Evolutionary conservation across 805 yeast species (phyloP), one percentile per base, ranked within the genome.

Genomic region (Huiozyma naganishii): DNA sequence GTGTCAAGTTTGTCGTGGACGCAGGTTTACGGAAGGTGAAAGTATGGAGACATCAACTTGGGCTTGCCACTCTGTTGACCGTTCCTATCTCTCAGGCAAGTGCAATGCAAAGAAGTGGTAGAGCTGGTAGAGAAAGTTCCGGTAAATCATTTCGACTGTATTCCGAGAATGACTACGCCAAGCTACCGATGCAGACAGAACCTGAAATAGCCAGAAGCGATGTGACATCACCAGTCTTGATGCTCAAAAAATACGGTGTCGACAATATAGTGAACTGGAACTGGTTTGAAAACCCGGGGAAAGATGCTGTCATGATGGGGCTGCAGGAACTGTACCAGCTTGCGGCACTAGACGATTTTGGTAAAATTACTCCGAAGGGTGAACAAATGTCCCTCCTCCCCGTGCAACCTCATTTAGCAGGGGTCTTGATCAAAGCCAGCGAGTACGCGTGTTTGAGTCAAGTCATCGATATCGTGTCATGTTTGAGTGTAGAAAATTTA

Each of bases 61-160:
- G 97, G 0, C 72, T 92, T 32, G 90, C 95, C n/a, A 84, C 97
- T 0, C 73, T 92, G 55, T 67, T 92, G 41, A 89, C 96, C 0
- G 87, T 92, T 0, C 92, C 98, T 1, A 80, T 92, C 23, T 88
- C 97, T 0, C 86, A 83, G 55, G 95, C 97, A 0, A 83, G 95
- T 35, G 98, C 97, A 0, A 76, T 84, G 32, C 99, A 92, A 67
- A 71, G 99, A 64, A 79, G 89, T 39, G 99, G 99, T 61, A 84
- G 99, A 72, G 97, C 99, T n/a, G 99, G 99, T 48, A 86, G 99
- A 77, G 97, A 92, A 65, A 73, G 79, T 12, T 77, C 83, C 29
- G 99, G 99, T 37, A 90, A 90, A 61, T 85, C 92, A 37, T 92
- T 72, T 64, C 67, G 97, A 46, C 65, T 92, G 33, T 92, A 82